A percentile compares a stretch with the other conserved stretches of the same genome.
These are phyloP conservation scores for Blastocystis sp. DNA, from an alignment of 352 stramenopile species.

Conservation along the genomic window DNA sequence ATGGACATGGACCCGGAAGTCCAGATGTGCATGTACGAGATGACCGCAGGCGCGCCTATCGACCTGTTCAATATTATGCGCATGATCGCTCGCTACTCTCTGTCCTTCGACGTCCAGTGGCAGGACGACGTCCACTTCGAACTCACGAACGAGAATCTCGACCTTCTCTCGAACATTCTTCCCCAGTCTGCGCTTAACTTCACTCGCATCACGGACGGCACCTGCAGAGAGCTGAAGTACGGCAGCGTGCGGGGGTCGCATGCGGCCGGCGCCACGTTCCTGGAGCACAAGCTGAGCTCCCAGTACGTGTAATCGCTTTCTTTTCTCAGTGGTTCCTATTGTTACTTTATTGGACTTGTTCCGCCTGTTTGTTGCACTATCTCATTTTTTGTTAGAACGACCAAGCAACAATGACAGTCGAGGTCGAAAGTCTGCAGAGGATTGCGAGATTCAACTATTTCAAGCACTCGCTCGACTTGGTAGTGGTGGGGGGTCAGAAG, in stretches of 20 bases:
- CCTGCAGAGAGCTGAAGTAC: constrained; percentile 4
- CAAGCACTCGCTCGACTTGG: constrained; percentile 18
- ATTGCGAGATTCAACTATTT: constrained; percentile 67
- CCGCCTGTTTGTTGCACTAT: constrained; percentile 27
- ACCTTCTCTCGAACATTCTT: neutral
- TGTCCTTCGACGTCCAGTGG: constrained; percentile 25
- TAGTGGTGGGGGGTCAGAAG: constrained; percentile 38
- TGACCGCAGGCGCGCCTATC: neutral
- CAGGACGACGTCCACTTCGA: neutral
- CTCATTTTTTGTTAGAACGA: constrained; percentile 20
- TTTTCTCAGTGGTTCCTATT: too few relatives aligned
- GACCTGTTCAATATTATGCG: constrained; percentile 51
- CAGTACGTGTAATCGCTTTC: too few relatives aligned
- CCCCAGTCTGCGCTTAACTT: constrained; percentile 1
- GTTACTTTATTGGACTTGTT: constrained; percentile 43
- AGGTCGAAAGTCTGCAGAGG: constrained; percentile 41
- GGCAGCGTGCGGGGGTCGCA: neutral
- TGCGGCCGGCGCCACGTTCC: neutral
- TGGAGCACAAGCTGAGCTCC: too few relatives aligned
- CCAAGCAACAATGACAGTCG: too few relatives aligned
- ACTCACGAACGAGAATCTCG: constrained; percentile 42
- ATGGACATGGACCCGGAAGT: constrained; percentile 53
- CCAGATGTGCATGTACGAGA: constrained; percentile 62
- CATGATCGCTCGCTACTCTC: constrained; percentile 18
- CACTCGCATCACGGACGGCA: neutral